These are phyloP conservation scores for Singerocomus rubriflavus DNA, from an alignment of 1,284 basidiomycete species.

Conservation along the genomic window DNA sequence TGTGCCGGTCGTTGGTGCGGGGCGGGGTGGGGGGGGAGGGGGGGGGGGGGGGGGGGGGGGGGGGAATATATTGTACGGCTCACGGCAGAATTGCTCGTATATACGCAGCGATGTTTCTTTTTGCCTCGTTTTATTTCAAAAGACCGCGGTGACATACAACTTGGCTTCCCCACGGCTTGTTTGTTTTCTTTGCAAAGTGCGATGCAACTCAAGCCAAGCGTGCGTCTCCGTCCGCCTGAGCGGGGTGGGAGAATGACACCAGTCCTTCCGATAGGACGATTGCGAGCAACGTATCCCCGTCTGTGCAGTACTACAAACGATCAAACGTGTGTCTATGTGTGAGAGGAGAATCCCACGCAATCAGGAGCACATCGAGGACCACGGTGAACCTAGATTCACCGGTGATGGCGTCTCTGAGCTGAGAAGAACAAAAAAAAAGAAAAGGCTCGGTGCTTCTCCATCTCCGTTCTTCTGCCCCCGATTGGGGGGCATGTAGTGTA, in stretches of 20 bases:
- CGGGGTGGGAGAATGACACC: too few species aligned
- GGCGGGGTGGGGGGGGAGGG: too few species aligned
- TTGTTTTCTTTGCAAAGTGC: too few species aligned
- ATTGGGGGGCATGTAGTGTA: not conserved
- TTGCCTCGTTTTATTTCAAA: too few species aligned
- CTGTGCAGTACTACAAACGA: not conserved
- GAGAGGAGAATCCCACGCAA: constrained; percentile 3
- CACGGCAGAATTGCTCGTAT: not conserved
- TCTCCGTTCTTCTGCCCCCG: not conserved
- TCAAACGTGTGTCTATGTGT: not conserved
- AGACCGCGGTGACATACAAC: too few species aligned
- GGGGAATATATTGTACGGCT: not conserved
- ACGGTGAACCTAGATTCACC: not conserved
- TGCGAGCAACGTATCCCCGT: not conserved
- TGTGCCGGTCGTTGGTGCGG: too few species aligned
- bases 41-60: not conserved
- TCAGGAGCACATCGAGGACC: not conserved
- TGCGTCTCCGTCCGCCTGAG: too few species aligned
- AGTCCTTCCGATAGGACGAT: too few species aligned
- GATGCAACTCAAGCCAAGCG: too few species aligned
- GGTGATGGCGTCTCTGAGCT: not conserved
- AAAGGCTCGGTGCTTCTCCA: too few species aligned
- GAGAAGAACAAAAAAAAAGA: not conserved
- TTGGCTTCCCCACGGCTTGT: too few species aligned
- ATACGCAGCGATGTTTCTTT: not conserved